Conservation (phyloP, 208 protist species). For the Polymyxa betae region DNA sequence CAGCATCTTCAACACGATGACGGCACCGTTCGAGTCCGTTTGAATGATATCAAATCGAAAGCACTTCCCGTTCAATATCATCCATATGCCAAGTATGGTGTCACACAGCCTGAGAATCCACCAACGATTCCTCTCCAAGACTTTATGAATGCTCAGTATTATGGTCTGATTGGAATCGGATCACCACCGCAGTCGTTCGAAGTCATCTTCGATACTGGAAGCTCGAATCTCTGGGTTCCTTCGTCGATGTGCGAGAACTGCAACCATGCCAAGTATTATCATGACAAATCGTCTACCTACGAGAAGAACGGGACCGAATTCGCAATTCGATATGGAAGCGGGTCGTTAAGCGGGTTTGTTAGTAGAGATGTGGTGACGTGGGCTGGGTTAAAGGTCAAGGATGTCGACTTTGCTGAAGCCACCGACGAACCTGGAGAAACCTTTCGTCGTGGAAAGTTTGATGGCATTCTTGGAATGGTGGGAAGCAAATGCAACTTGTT, state of each 20-base stretch:
- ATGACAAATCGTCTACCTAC: constrained; percentile 66
- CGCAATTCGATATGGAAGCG: constrained; percentile 77
- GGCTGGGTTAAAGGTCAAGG: constrained; percentile 73
- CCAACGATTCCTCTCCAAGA: constrained; percentile 56
- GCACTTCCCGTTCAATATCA: background rate
- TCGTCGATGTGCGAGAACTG: constrained; percentile 43
- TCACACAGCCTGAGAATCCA: background rate
- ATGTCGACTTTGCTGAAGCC: constrained; percentile 75
- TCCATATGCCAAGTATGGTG: background rate
- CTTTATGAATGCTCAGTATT: constrained; percentile 69
- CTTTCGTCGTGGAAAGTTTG: constrained; percentile 86
- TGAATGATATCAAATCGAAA: too few relatives aligned
- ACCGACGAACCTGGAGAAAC: constrained; percentile 81
- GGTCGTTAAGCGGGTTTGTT: constrained; percentile 83
- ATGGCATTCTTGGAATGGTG: constrained; percentile 84
- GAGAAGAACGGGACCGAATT: constrained; percentile 63
- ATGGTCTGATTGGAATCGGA: constrained; percentile 65
- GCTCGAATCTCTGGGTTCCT: constrained; percentile 72
- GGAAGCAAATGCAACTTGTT: background rate
- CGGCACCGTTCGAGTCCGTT: too few relatives aligned
- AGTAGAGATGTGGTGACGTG: constrained; percentile 83
- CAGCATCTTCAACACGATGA: too few relatives aligned
- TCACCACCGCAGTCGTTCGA: constrained; percentile 69
- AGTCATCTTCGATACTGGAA: constrained; percentile 72
- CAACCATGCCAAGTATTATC: constrained; percentile 67